phyloP scores from a whole-genome alignment of 176 grass and related monocot genomes.

The Saccharum spontaneum region DNA sequence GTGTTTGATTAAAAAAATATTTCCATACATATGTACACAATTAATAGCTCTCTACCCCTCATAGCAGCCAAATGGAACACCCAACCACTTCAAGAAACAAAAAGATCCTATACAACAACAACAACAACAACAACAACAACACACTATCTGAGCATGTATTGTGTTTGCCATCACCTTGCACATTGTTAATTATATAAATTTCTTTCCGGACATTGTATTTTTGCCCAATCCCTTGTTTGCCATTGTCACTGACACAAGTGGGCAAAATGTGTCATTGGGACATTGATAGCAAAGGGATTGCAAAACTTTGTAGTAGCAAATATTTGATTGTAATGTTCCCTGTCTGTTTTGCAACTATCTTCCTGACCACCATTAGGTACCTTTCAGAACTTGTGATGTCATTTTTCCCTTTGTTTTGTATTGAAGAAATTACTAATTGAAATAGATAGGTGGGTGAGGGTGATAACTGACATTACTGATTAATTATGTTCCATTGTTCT shows the following conservation, averaged over 20 bases:
- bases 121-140: no score
- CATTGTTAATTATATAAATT: not conserved
- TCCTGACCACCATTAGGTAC: not conserved
- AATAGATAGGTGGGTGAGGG: not conserved
- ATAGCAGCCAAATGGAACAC: not conserved
- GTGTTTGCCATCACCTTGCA: not conserved
- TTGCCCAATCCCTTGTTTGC: not conserved
- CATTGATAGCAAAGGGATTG: not conserved
- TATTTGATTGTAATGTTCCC: not conserved
- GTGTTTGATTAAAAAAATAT: not conserved
- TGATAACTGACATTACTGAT: not conserved
- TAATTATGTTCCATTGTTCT: not conserved
- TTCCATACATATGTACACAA: not conserved
- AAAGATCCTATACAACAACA: not conserved
- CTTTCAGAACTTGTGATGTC: not conserved
- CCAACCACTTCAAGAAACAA: not conserved
- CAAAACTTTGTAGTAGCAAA: not conserved
- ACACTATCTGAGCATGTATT: not conserved
- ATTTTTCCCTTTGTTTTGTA: not conserved
- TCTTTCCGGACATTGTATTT: not conserved
- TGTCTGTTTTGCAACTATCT: not conserved
- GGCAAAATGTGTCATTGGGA: not conserved
- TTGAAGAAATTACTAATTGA: not conserved
- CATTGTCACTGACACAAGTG: not conserved
- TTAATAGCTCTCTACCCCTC: not conserved